Evolutionary conservation across 2,329 filamentous ascomycete species (phyloP).

Genomic region (Zasmidium citrigriseum): DNA sequence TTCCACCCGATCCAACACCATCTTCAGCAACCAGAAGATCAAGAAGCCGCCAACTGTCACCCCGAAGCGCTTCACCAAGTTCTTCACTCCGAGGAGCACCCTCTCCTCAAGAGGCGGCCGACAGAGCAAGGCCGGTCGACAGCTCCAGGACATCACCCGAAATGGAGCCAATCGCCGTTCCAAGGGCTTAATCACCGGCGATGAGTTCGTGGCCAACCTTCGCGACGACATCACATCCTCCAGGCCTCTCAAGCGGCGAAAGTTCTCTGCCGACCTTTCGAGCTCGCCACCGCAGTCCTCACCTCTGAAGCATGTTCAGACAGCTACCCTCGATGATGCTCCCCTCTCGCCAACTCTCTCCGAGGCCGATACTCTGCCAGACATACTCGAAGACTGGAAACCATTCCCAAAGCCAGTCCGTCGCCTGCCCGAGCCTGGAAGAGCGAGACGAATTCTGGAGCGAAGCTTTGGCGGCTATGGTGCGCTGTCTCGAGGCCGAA

Average conservation of each 20-base stretch:
- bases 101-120: slow-evolving; percentile 27
- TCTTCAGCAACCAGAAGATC: slow-evolving; percentile 38
- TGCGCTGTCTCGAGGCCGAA: slow-evolving; percentile 41
- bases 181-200: slow-evolving; percentile 7
- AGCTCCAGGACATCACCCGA: slow-evolving; percentile 52
- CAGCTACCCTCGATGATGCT: slow-evolving; percentile 21
- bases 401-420: slow-evolving; percentile 46
- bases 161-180: slow-evolving; percentile 44
- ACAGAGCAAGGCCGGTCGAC: slow-evolving; percentile 44
- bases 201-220: slow-evolving; percentile 17
- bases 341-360: slow-evolving; percentile 16
- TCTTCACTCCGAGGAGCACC: slow-evolving; percentile 51
- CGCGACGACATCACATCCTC: slow-evolving; percentile 28
- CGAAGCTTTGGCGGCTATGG: slow-evolving; percentile 49
- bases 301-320: slow-evolving; percentile 43
- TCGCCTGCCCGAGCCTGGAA: slow-evolving; percentile 37
- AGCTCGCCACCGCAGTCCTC: slow-evolving; percentile 53
- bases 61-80: slow-evolving; percentile 53
- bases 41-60: slow-evolving; percentile 53
- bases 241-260: slow-evolving; percentile 31
- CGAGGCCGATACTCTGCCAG: slow-evolving; percentile 40
- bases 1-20: slow-evolving; percentile 8
- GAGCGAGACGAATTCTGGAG: slow-evolving; percentile 42
- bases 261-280: slow-evolving; percentile 38
- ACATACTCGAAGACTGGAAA: slow-evolving; percentile 41